Evolutionary conservation across 164 flowering plant genomes (phyloP).

Genomic region (Kingdonia uniflora): DNA sequence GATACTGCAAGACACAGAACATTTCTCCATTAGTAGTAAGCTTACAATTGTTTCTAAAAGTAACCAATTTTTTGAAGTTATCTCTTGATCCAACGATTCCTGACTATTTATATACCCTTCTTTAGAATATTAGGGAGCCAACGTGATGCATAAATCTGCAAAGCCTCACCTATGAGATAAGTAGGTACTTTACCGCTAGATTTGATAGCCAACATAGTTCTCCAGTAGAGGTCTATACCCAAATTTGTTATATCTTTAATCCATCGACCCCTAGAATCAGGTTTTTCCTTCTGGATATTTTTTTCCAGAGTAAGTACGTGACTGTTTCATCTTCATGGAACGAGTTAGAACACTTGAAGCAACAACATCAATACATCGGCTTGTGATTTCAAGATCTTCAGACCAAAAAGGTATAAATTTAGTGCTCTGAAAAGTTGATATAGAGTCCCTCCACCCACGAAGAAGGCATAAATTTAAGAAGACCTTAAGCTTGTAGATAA

Average conservation of each 20-base stretch:
- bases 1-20: slow-evolving; percentile 71
- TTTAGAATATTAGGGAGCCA: slow-evolving; percentile 72
- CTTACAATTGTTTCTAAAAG: slow-evolving; percentile 78
- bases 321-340: slow-evolving; percentile 46
- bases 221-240: slow-evolving; percentile 71
- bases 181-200: slow-evolving; percentile 54
- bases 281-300: slow-evolving; percentile 13
- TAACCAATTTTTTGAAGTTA: slow-evolving; percentile 41
- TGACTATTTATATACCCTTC: slow-evolving; percentile 18
- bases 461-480: slow-evolving; percentile 83
- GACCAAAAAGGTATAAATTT: slow-evolving; percentile 51
- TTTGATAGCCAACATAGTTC: slow-evolving; percentile 72
- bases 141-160: slow-evolving; percentile 59
- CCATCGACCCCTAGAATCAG: slow-evolving; percentile 89
- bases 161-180: slow-evolving; percentile 63
- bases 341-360: slow-evolving; percentile 36
- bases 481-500: slow-evolving; percentile 67
- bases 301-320: slow-evolving; percentile 46
- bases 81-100: slow-evolving; percentile 27
- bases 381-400: slow-evolving; percentile 67
- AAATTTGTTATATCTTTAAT: slow-evolving; percentile 79
- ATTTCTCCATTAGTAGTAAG: slow-evolving; percentile 73
- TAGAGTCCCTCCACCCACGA: slow-evolving; percentile 86
- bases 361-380: slow-evolving; percentile 74
- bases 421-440: slow-evolving; percentile 66